A percentile compares a stretch with the other conserved stretches of the same genome.
phyloP scores from a whole-genome alignment of 2,329 filamentous ascomycete species.

The Cladophialophora chaetospira region DNA sequence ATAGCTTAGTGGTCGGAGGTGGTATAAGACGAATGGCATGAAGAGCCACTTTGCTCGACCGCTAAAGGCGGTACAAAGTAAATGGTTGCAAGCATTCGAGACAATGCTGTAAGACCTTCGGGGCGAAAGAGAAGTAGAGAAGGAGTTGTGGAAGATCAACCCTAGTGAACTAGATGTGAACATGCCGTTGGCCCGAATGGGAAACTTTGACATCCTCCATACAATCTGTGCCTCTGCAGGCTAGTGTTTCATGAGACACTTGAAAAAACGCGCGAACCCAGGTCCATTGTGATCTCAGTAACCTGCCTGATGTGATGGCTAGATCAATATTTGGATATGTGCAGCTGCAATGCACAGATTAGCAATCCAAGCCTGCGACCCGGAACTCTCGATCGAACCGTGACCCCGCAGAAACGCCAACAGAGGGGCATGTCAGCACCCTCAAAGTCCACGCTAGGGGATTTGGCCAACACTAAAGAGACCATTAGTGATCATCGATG shows the following conservation, averaged over 20 bases:
- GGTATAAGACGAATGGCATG: no score
- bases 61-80: no score
- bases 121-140: background rate
- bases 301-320: background rate
- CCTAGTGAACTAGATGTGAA: no score
- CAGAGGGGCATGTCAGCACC: constrained; percentile 7
- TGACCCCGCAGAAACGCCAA: background rate
- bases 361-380: background rate
- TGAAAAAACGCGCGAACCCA: no score
- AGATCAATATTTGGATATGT: background rate
- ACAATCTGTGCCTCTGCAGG: background rate
- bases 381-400: background rate
- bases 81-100: no score
- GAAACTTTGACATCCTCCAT: constrained; percentile 4
- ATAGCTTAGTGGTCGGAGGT: no score
- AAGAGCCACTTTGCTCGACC: no score
- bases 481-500: constrained; percentile 12
- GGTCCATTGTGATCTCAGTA: background rate
- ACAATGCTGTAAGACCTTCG: background rate
- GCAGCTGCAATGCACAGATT: background rate
- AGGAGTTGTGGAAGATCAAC: no score
- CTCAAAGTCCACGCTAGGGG: no score
- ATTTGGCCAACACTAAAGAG: no score
- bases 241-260: no score
- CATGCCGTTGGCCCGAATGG: constrained; percentile 10